Base-by-base conservation (phyloP, 345 rosid species). In the Camelina sativa region DNA sequence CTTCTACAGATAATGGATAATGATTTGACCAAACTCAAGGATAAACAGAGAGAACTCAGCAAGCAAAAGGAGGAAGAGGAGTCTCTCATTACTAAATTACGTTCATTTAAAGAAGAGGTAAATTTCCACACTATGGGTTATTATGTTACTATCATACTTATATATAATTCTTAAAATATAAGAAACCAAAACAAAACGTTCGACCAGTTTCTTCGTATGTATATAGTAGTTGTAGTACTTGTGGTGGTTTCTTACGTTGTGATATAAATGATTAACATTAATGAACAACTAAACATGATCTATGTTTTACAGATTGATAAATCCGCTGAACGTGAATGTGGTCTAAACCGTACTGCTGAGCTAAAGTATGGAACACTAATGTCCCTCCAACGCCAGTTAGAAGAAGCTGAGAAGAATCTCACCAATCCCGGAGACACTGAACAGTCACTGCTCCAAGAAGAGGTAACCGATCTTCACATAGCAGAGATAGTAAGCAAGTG, bases 81-180 rank as follows among this genome's bases (percentile, higher is more conserved):
- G 83, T 78, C 75, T 72, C 90, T 89, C 66, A 88, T 93, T 89
- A 91, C 78, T 47, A 52, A 75, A 41, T 86, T 89, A 69, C 81
- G 94, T n/a, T 93, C 97, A 17, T 63, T 87, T 56, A 87, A 91
- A 80, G 97, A 89, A 85, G 98, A 93, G 92, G 98, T 91, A 57
- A 55, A 47, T 47, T 16, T 2, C 10, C 52, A 16, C 1, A n/a
- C 20, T 46, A n/a, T 5, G 2, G 7, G 5, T 43, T 13, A 5
- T 12, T 43, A 43, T 15, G n/a, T 43, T 43, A 12, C 4, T 1
- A 12, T 13, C 48, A 43, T 43, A 13, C 48, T 43, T 13, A 1
- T 1, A 43, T 25, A 25, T 25, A 25, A 25, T 3, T 25, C 48
- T 43, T 13, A 1, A 5, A 43, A 43, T 13, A 13, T 13, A 43